Percentiles rank a stretch among this genome's conserved stretches.
Conservation (phyloP, 768 basidiomycete genomes). For the Paxillus involutus region DNA sequence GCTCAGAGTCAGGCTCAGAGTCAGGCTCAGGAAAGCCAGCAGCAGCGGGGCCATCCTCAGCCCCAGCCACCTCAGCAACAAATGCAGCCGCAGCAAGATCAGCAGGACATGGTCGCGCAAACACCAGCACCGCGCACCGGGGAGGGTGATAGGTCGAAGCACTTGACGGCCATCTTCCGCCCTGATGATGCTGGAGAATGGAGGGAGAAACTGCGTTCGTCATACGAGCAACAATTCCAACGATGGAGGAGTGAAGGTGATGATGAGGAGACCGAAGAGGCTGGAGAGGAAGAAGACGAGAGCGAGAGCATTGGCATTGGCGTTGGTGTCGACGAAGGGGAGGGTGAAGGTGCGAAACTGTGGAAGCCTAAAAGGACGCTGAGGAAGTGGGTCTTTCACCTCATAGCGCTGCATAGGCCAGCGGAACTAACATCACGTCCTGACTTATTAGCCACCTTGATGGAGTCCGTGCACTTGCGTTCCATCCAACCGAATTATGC, state of each 20-base stretch:
- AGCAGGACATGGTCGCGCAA: constrained; percentile 19
- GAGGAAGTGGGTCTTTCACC: constrained; percentile 67
- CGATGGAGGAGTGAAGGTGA: constrained; percentile 48
- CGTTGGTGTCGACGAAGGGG: constrained; percentile 61
- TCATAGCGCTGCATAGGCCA: not conserved
- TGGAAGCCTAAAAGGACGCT: constrained; percentile 89
- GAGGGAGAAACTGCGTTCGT: constrained; percentile 72
- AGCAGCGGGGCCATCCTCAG: constrained; percentile 15
- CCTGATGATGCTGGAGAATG: constrained; percentile 86
- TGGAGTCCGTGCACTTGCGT: constrained; percentile 85
- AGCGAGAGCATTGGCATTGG: constrained; percentile 42
- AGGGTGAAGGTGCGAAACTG: constrained; percentile 67
- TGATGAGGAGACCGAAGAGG: constrained; percentile 59
- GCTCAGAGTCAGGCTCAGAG: constrained; percentile 22
- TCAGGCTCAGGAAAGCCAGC: constrained; percentile 33
- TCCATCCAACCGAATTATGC: constrained; percentile 83
- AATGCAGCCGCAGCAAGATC: constrained; percentile 16
- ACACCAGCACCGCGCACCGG: constrained; percentile 1
- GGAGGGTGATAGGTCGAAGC: constrained; percentile 22
- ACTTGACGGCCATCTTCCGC: constrained; percentile 77
- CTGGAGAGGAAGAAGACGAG: constrained; percentile 71
- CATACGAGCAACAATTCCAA: constrained; percentile 49
- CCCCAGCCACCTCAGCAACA: constrained; percentile 36
- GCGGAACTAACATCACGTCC: constrained; percentile 3
- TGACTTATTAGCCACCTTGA: constrained; percentile 75